These are phyloP conservation scores for Pinus taeda DNA, from an alignment of 75 land plant species.

Conservation along the genomic window DNA sequence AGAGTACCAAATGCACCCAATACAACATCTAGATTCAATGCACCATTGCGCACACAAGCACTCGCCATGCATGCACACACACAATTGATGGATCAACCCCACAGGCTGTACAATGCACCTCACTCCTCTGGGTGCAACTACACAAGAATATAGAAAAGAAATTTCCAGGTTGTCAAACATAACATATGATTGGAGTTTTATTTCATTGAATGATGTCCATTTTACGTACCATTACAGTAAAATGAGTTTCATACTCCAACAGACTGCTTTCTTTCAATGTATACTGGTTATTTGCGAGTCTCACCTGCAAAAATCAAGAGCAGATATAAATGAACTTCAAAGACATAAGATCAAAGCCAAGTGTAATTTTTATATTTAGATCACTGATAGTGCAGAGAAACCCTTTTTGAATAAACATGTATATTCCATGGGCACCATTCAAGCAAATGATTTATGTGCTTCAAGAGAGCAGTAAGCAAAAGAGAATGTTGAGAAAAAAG, in stretches of 20 bases:
- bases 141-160: not conserved
- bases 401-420: not conserved
- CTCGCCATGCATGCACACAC: no score
- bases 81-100: no score
- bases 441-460: not conserved
- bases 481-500: not conserved
- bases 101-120: no score
- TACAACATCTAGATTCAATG: no score
- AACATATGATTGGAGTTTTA: not conserved
- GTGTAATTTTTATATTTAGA: no score
- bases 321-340: not conserved
- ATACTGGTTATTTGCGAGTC: slow-evolving; percentile 82
- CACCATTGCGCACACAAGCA: no score
- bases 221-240: slow-evolving; percentile 89
- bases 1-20: no score
- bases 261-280: slow-evolving; percentile 71
- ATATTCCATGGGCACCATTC: no score
- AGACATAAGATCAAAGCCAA: no score
- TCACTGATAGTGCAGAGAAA: no score
- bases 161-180: not conserved
- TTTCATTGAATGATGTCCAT: not conserved
- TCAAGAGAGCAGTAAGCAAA: not conserved
- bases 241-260: slow-evolving; percentile 94
- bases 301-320: slow-evolving; percentile 47
- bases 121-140: not conserved